Conservation (phyloP, 1,284 basidiomycete species). For the Cryptococcus sp. region DNA sequence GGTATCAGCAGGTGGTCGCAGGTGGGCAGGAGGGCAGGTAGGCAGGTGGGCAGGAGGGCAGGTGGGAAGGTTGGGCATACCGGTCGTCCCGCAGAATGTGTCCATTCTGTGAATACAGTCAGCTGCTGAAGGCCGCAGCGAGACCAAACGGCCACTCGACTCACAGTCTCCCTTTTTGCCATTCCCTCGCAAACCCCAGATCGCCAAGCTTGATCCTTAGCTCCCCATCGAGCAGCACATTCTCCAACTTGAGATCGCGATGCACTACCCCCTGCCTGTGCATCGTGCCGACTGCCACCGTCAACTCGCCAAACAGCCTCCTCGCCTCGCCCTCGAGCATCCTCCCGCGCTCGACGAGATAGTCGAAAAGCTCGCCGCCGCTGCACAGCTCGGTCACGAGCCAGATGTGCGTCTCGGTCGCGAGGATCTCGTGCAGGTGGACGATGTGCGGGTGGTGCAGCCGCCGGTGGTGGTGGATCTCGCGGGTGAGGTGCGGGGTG, state of each 20-base stretch:
- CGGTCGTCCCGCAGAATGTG: slow-evolving; percentile 95
- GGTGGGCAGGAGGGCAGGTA: slow-evolving; percentile 5
- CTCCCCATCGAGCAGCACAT: slow-evolving; percentile 83
- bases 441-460: slow-evolving; percentile 93
- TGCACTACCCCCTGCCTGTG: slow-evolving; percentile 88
- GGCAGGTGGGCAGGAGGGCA: not conserved
- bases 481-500: slow-evolving; percentile 84
- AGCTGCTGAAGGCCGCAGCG: no score
- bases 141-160: slow-evolving; percentile 10
- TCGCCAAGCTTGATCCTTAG: slow-evolving; percentile 88
- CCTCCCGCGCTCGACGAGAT: slow-evolving; percentile 89
- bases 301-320: slow-evolving; percentile 87
- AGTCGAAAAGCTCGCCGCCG: slow-evolving; percentile 96
- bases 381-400: slow-evolving; percentile 95
- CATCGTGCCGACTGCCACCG: slow-evolving; percentile 88
- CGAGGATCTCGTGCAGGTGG: slow-evolving; percentile 96
- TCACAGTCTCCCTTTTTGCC: slow-evolving; percentile 67
- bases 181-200: slow-evolving; percentile 95
- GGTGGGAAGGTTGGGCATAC: slow-evolving; percentile 47
- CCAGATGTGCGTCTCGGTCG: slow-evolving; percentile 92
- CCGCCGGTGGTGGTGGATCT: slow-evolving; percentile 96
- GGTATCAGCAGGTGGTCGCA: no score
- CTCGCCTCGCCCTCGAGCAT: slow-evolving; percentile 77
- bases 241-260: slow-evolving; percentile 94
- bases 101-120: slow-evolving; percentile 59